These are phyloP conservation scores for Leucocoprinus sp. DNA, from an alignment of 768 basidiomycete genomes.

Conservation along the genomic window DNA sequence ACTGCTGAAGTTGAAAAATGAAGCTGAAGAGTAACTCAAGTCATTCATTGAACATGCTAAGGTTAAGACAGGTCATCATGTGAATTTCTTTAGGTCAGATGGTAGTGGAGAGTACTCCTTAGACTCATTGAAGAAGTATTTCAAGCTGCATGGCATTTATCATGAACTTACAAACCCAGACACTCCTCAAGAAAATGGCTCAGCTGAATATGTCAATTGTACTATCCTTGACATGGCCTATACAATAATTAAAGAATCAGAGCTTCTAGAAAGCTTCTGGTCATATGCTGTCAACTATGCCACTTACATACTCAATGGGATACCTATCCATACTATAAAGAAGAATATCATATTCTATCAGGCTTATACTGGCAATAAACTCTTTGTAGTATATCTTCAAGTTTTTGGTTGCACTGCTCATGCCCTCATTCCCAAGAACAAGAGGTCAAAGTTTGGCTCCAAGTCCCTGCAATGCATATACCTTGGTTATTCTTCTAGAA, in stretches of 20 bases:
- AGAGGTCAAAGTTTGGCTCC: constrained; percentile 12
- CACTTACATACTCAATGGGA: constrained; percentile 15
- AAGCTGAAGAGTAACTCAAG: constrained; percentile 7
- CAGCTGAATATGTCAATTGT: constrained; percentile 23
- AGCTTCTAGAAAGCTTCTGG: constrained; percentile 20
- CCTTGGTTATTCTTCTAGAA: constrained; percentile 13
- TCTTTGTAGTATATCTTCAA: constrained; percentile 12
- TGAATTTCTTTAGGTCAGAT: constrained; percentile 10
- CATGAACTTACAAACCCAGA: constrained; percentile 10
- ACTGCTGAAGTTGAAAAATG: constrained; percentile 12
- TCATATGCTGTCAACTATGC: constrained; percentile 16
- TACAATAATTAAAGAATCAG: constrained; percentile 18
- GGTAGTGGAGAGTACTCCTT: constrained; percentile 11
- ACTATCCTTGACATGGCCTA: constrained; percentile 16
- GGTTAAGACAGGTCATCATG: constrained; percentile 1
- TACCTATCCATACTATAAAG: constrained; percentile 14
- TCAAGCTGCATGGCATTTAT: constrained; percentile 4
- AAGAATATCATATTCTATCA: constrained; percentile 8
- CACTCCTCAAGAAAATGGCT: constrained; percentile 21
- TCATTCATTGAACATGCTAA: constrained; percentile 5
- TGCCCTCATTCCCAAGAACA: constrained; percentile 15
- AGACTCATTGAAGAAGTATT: constrained; percentile 1
- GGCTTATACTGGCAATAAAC: constrained; percentile 14
- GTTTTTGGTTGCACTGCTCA: constrained; percentile 14
- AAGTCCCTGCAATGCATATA: constrained; percentile 13